Evolutionary conservation across 345 rosid genomes (phyloP).

Genomic region (Eucalyptus shirleyi): DNA sequence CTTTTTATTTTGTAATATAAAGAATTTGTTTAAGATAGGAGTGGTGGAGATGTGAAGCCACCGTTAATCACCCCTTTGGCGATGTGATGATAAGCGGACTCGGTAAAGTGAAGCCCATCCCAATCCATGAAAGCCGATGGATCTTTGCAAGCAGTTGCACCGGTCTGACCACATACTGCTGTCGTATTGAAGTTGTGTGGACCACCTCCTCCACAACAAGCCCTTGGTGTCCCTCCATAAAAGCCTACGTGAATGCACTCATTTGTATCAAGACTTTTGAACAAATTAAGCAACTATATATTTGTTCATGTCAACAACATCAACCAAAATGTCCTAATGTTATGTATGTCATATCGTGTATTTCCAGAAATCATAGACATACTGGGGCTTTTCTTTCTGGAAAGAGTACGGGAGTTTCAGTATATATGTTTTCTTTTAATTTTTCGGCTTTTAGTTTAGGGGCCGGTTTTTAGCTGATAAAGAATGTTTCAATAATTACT

Average conservation of each 20-base stretch:
- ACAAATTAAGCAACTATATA: background rate
- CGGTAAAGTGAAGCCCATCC: constrained; percentile 71
- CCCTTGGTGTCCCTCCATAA: constrained; percentile 10
- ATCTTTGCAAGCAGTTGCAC: constrained; percentile 30
- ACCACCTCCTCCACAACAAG: constrained; percentile 73
- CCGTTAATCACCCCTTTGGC: constrained; percentile 29
- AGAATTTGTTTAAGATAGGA: background rate
- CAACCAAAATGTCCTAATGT: background rate
- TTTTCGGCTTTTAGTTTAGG: background rate
- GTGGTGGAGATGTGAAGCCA: constrained; percentile 1
- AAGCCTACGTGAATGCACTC: constrained; percentile 19
- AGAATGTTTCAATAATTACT: background rate
- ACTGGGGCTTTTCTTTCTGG: background rate
- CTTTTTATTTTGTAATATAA: background rate
- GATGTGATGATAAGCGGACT: constrained; percentile 44
- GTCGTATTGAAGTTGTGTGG: constrained; percentile 38
- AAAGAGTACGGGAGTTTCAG: background rate
- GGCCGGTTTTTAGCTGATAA: background rate
- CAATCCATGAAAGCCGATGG: constrained; percentile 37
- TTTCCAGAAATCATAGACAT: background rate
- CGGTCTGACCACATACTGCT: constrained; percentile 34
- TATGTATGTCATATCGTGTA: background rate
- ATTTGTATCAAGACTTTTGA: background rate
- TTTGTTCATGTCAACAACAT: background rate
- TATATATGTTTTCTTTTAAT: background rate